phyloP scores from a whole-genome alignment of 1,284 basidiomycete species.

The Sporisorium graminicola region DNA sequence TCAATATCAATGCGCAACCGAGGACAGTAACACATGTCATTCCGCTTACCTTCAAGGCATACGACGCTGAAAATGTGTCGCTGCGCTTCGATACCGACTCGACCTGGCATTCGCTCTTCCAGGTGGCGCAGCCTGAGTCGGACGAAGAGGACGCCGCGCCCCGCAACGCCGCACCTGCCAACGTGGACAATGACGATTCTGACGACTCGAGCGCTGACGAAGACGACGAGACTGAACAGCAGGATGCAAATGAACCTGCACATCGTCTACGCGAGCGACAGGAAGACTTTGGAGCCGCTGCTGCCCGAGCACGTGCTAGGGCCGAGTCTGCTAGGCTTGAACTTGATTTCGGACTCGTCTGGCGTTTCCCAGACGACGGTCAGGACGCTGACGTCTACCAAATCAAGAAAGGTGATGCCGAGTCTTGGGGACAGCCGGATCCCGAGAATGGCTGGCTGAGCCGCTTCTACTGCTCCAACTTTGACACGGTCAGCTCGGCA shows the following conservation, averaged over 20 bases:
- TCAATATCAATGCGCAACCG: conserved; percentile 39
- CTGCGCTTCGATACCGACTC: conserved; percentile 57
- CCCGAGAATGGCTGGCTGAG: conserved; percentile 64
- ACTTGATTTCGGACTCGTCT: conserved; percentile 60
- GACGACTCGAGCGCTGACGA: conserved; percentile 23
- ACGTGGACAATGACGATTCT: conserved; percentile 13
- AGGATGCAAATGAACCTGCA: neutral
- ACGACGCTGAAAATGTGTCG: conserved; percentile 46
- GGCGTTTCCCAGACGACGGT: conserved; percentile 64
- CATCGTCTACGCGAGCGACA: conserved; percentile 17
- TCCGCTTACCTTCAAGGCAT: conserved; percentile 54
- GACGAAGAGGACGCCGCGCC: conserved; percentile 25
- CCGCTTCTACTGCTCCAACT: conserved; percentile 62
- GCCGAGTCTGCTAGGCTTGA: conserved; percentile 52
- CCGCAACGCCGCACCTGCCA: conserved; percentile 4
- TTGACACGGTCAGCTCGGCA: conserved; percentile 45
- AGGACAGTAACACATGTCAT: conserved; percentile 54
- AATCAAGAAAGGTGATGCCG: conserved; percentile 44
- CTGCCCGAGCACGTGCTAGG: conserved; percentile 38
- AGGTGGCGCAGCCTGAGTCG: conserved; percentile 27
- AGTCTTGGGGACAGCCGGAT: conserved; percentile 58
- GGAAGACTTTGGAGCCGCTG: conserved; percentile 33
- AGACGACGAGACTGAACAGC: conserved; percentile 5
- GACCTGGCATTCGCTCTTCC: conserved; percentile 63
- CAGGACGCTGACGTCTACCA: conserved; percentile 50